Evolutionary conservation across 2,329 filamentous ascomycete genomes (phyloP).

Genomic region (Trichoderma pleuroti): DNA sequence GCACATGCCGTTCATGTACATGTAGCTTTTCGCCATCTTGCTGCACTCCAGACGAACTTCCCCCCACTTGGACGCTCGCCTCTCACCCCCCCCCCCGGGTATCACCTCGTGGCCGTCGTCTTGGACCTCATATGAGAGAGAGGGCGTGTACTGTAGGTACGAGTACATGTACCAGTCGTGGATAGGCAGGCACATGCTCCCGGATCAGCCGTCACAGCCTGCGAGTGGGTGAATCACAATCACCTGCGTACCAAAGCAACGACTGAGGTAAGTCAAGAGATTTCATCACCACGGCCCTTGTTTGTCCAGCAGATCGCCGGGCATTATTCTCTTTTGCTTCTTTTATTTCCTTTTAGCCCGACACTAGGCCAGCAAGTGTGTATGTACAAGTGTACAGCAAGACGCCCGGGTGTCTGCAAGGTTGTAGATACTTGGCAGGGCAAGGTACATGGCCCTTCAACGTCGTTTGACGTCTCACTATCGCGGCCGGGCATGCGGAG

Average conservation of each 20-base stretch:
- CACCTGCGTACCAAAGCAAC: neutral
- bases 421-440: constrained; percentile 2
- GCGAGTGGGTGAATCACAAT: neutral
- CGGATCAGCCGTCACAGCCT: constrained; percentile 12
- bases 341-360: neutral
- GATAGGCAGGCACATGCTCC: neutral
- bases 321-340: neutral
- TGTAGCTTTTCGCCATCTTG: neutral
- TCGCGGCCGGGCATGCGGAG: constrained; percentile 18
- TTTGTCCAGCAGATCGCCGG: neutral
- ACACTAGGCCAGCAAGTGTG: neutral
- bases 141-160: constrained; percentile 14
- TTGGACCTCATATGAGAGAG: neutral
- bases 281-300: neutral
- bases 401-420: neutral
- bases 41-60: neutral
- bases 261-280: neutral
- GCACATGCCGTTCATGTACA: constrained; percentile 5
- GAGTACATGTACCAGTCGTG: neutral
- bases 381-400: constrained; percentile 5
- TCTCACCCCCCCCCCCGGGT: neutral
- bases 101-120: neutral
- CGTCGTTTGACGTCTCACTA: neutral
- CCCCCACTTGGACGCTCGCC: constrained; percentile 8
- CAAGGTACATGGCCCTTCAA: constrained; percentile 1